Percentiles rank a stretch among this genome's conserved stretches.
Evolutionary conservation across 2,329 filamentous ascomycete genomes (phyloP).

Genomic region (Blastomyces parvus): DNA sequence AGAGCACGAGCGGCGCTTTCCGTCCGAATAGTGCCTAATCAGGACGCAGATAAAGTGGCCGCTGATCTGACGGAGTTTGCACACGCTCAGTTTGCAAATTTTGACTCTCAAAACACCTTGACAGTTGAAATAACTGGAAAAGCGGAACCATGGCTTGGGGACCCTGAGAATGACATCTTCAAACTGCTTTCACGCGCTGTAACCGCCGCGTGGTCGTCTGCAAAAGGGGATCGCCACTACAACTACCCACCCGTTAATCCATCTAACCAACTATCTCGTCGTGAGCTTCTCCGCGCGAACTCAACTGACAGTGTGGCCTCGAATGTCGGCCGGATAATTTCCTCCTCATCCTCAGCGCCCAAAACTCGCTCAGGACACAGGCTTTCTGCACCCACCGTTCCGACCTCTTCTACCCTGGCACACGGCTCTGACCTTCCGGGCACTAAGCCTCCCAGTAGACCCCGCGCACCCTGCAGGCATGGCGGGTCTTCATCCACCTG

Average conservation of each 20-base stretch:
- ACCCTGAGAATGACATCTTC: conserved; percentile 84
- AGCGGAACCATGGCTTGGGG: conserved; percentile 92
- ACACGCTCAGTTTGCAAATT: conserved; percentile 57
- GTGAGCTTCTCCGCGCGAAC: conserved; percentile 25
- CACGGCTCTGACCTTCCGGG: conserved; percentile 4
- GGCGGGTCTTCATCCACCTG: background rate
- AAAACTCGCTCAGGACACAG: conserved; percentile 11
- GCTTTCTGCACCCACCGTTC: conserved; percentile 19
- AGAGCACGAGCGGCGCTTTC: conserved; percentile 83
- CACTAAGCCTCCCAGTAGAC: background rate
- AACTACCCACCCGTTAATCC: conserved; percentile 26
- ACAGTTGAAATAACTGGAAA: conserved; percentile 80
- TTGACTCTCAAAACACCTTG: conserved; percentile 73
- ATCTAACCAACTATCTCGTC: conserved; percentile 14
- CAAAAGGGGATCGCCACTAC: conserved; percentile 23
- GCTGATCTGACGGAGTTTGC: conserved; percentile 58
- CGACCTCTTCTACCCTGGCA: conserved; percentile 34
- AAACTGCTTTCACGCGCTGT: conserved; percentile 78
- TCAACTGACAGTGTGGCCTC: conserved; percentile 34
- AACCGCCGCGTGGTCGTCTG: conserved; percentile 65
- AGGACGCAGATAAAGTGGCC: conserved; percentile 72
- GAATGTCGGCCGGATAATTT: conserved; percentile 32
- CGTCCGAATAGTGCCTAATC: conserved; percentile 84
- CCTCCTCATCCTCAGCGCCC: conserved; percentile 20
- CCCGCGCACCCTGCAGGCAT: background rate